Evolutionary conservation across 2,329 filamentous ascomycete species (phyloP), one percentile per base, ranked within the genome.

Genomic region (Calcarisporium arbuscula): DNA sequence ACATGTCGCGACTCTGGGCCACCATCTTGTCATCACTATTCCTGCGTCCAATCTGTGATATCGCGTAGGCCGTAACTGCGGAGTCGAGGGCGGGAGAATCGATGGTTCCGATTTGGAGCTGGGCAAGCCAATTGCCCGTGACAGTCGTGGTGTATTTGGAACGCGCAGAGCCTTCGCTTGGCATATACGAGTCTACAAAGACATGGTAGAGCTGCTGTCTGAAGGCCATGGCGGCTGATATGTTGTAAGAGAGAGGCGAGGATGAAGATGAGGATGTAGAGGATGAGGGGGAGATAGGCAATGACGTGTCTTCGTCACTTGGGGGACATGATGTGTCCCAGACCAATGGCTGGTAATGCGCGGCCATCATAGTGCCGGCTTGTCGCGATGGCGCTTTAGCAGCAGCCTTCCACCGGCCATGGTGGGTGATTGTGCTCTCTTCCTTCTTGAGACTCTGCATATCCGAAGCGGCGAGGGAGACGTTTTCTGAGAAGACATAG

Each of bases 401-500:
- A n/a, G 22, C 17, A 9, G 20, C 19, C n/a, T 25, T 38, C 31
- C 39, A 35, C 4, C 35, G 23, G 16, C 32, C 39, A 10, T 38
- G 36, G 28, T 29, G 33, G 4, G 22, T 38, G 1, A 38, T 21
- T 5, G 32, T 30, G 28, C 32, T 21, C 11, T 33, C 35, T 23
- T 35, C 27, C 12, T 28, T 16, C 9, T 17, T 19, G 5, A 30
- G 16, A 7, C 16, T 31, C 16, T 21, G 16, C 20, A n/a, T 9
- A 6, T 16, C 26, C n/a, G 4, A 9, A 7, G 22, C 30, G 7
- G 19, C 10, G 5, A 41, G 20, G 16, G 19, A 20, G n/a, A 38
- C 35, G 28, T 41, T 32, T 15, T 35, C 29, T n/a, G 39, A 41
- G 29, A 41, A 41, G 28, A 41, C 32, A 20, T 29, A 38, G 25